Conservation (phyloP, 108 stramenopile species). For the Fragilaria crotonensis region DNA sequence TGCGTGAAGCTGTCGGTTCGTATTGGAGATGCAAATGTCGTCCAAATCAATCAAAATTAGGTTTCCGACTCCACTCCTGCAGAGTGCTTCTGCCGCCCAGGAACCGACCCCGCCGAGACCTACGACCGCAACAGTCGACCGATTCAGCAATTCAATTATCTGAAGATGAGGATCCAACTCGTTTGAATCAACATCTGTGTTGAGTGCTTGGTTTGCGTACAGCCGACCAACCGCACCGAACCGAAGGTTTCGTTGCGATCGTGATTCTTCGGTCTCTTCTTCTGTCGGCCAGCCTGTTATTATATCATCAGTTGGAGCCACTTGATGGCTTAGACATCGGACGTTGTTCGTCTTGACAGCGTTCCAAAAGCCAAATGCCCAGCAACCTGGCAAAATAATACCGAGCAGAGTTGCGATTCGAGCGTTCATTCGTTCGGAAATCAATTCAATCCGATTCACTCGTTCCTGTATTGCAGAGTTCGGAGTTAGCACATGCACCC, state of each 20-base stretch:
- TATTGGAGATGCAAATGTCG: conserved; percentile 80
- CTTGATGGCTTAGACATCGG: too few relatives aligned
- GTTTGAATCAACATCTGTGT: neutral
- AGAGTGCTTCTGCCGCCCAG: conserved; percentile 80
- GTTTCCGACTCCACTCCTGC: conserved; percentile 71
- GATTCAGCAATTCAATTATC: conserved; percentile 30
- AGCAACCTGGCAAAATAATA: too few relatives aligned
- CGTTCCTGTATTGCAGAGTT: too few relatives aligned
- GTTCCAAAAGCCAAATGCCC: too few relatives aligned
- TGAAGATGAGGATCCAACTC: conserved; percentile 5
- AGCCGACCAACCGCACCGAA: conserved; percentile 34
- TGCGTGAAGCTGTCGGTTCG: conserved; percentile 81
- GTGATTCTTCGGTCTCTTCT: neutral
- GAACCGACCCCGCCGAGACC: conserved; percentile 83
- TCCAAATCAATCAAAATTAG: conserved; percentile 71
- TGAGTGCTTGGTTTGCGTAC: conserved; percentile 7
- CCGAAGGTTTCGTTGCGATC: conserved; percentile 13
- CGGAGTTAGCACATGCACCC: too few relatives aligned
- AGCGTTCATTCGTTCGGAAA: too few relatives aligned
- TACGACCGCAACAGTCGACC: conserved; percentile 56
- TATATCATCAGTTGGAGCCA: too few relatives aligned
- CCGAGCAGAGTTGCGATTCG: too few relatives aligned
- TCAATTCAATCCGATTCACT: too few relatives aligned
- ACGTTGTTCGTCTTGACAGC: too few relatives aligned
- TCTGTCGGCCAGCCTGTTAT: too few relatives aligned